Percentiles rank a stretch among this genome's conserved stretches.
phyloP scores from a whole-genome alignment of 371 early-diverging fungal species.

The Mucor indicus region DNA sequence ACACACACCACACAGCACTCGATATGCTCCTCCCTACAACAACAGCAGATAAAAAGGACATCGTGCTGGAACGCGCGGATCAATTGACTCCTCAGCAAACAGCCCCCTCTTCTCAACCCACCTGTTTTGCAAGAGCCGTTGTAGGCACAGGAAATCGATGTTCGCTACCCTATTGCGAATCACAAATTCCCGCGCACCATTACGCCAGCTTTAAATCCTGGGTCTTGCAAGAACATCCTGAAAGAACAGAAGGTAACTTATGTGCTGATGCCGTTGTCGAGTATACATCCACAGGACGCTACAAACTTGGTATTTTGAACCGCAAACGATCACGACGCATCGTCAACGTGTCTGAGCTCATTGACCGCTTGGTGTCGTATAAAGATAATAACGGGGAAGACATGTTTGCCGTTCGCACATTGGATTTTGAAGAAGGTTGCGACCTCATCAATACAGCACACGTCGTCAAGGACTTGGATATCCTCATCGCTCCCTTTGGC shows the following conservation, averaged over 20 bases:
- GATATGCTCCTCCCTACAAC: constrained; percentile 9
- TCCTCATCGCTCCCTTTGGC: constrained; percentile 45
- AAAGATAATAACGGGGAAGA: constrained; percentile 24
- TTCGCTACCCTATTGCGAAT: constrained; percentile 40
- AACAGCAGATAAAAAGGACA: constrained; percentile 39
- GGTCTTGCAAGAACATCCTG: constrained; percentile 16
- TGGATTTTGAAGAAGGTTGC: constrained; percentile 46
- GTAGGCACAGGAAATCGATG: constrained; percentile 50
- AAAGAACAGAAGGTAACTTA: constrained; percentile 3
- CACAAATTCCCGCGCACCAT: constrained; percentile 31
- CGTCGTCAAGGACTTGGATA: constrained; percentile 38
- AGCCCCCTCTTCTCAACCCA: constrained; percentile 26
- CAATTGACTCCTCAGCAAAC: constrained; percentile 28
- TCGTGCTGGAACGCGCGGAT: constrained; percentile 29
- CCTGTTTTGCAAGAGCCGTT: constrained; percentile 49
- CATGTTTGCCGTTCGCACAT: constrained; percentile 3
- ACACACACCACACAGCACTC: not conserved
- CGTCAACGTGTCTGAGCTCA: constrained; percentile 35
- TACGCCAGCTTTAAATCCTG: constrained; percentile 32
- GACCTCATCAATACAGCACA: constrained; percentile 39
- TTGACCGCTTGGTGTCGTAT: constrained; percentile 13
- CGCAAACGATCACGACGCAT: constrained; percentile 23
- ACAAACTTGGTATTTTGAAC: constrained; percentile 26
- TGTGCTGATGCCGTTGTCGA: constrained; percentile 1
- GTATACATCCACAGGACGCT: not conserved